Conservation (phyloP, 805 yeast species). For the Tetrapisispora arboricola region DNA sequence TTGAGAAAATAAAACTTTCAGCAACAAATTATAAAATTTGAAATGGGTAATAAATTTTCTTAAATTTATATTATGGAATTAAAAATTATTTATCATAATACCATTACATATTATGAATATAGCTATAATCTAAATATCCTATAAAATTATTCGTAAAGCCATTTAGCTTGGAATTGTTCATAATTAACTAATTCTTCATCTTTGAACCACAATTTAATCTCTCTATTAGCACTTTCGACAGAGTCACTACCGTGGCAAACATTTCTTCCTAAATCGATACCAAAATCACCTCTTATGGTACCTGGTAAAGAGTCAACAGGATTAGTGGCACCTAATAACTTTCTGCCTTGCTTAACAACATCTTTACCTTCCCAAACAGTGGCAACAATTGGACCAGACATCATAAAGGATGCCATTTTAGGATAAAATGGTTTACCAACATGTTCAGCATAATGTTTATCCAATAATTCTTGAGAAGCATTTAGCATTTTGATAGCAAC, state of each 20-base stretch:
- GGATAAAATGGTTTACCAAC: slow-evolving; percentile 97
- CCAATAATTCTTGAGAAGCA: slow-evolving; percentile 79
- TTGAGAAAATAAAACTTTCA: too few relatives aligned
- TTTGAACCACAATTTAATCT: slow-evolving; percentile 96
- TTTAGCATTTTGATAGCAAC: slow-evolving; percentile 87
- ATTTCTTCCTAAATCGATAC: slow-evolving; percentile 98
- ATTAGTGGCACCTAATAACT: slow-evolving; percentile 97
- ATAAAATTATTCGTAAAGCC: slow-evolving; percentile 80
- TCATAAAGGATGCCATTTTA: slow-evolving; percentile 90
- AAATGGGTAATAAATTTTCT: too few relatives aligned
- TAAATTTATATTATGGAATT: too few relatives aligned
- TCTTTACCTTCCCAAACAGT: slow-evolving; percentile 99
- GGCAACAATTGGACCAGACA: slow-evolving; percentile 96
- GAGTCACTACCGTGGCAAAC: slow-evolving; percentile 99
- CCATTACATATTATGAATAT: background rate
- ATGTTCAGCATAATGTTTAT: slow-evolving; percentile 93
- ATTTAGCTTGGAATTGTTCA: slow-evolving; percentile 72
- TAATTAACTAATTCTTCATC: slow-evolving; percentile 88
- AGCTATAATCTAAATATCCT: background rate
- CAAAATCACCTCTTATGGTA: slow-evolving; percentile 99
- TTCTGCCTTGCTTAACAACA: slow-evolving; percentile 97
- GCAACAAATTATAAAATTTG: too few relatives aligned
- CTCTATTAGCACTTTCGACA: slow-evolving; percentile 94
- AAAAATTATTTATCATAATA: background rate
- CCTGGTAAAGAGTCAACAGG: slow-evolving; percentile 97